Conservation (phyloP, 2,329 filamentous ascomycete species). For the Teratosphaeria nubilosa region DNA sequence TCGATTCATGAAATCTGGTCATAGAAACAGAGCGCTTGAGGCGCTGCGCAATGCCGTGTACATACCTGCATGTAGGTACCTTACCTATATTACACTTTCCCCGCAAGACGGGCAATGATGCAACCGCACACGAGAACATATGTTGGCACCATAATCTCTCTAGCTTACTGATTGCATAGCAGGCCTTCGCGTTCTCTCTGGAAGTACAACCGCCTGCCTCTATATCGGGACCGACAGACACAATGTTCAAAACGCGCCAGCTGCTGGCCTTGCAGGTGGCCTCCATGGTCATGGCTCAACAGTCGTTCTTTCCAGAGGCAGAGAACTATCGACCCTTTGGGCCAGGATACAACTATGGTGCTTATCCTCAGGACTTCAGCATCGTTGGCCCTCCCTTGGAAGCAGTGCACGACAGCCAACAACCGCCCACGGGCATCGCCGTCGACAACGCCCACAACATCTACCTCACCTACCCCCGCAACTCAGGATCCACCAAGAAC, state of each 20-base stretch:
- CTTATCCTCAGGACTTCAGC: constrained; percentile 27
- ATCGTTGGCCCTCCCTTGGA: constrained; percentile 28
- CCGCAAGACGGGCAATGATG: background rate
- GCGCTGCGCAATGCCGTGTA: background rate
- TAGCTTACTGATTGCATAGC: background rate
- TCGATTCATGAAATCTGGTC: background rate
- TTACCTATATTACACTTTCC: background rate
- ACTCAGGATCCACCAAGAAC: constrained; percentile 26
- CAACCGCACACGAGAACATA: background rate
- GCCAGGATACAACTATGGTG: constrained; percentile 13
- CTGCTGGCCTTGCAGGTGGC: background rate
- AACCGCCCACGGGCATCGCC: constrained; percentile 31
- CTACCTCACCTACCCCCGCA: constrained; percentile 35
- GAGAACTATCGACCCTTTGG: constrained; percentile 10
- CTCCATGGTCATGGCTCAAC: background rate
- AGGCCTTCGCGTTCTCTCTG: background rate
- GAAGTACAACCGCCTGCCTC: background rate
- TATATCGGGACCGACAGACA: background rate
- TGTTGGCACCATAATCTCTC: background rate
- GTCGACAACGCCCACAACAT: constrained; percentile 28
- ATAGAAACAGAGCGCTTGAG: background rate
- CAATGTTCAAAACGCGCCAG: background rate
- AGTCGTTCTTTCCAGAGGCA: constrained; percentile 3
- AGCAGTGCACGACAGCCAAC: constrained; percentile 29
- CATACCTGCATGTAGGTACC: too few relatives aligned